A percentile compares a stretch with the other conserved stretches of the same genome.
Conservation (phyloP, 2,329 filamentous ascomycete species). For the Colletotrichum sp. region DNA sequence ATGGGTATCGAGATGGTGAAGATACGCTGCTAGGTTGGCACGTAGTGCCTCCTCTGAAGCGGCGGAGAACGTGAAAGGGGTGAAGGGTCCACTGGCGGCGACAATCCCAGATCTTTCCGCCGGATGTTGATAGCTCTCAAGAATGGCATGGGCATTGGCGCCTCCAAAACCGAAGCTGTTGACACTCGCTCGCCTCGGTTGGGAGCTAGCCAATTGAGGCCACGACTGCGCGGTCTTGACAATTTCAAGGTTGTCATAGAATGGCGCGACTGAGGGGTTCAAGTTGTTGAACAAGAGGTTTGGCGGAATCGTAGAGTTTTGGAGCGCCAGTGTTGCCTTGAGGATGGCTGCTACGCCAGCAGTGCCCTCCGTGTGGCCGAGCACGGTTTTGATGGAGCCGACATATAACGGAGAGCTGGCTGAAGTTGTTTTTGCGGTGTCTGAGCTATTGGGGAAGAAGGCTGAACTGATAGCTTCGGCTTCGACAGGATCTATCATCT, state of each 20-base stretch:
- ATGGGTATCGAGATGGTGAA: conserved; percentile 21
- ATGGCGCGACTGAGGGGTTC: conserved; percentile 31
- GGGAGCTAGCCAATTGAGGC: conserved; percentile 10
- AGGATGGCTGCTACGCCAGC: conserved; percentile 32
- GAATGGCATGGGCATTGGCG: conserved; percentile 46
- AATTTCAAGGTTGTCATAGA: conserved; percentile 23
- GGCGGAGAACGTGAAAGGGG: conserved; percentile 19
- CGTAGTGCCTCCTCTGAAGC: conserved; percentile 25
- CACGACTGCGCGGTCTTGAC: conserved; percentile 10
- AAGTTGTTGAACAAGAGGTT: conserved; percentile 34
- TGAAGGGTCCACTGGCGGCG: neutral
- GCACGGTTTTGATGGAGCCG: conserved; percentile 32
- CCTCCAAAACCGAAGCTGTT: conserved; percentile 51
- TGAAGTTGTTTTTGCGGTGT: conserved; percentile 34
- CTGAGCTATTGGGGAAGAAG: conserved; percentile 25
- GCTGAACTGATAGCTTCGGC: conserved; percentile 30
- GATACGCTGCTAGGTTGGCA: conserved; percentile 9
- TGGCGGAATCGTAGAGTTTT: conserved; percentile 27
- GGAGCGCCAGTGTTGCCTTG: conserved; percentile 25
- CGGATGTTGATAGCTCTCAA: conserved; percentile 23
- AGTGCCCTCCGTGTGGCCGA: conserved; percentile 32
- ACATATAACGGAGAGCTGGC: conserved; percentile 15
- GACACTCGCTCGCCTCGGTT: neutral
- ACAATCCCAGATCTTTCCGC: neutral
- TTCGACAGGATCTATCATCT: conserved; percentile 29